Percentiles rank a stretch among this genome's conserved stretches.
phyloP scores from a whole-genome alignment of 768 basidiomycete species.

The Suillus cothurnatus region DNA sequence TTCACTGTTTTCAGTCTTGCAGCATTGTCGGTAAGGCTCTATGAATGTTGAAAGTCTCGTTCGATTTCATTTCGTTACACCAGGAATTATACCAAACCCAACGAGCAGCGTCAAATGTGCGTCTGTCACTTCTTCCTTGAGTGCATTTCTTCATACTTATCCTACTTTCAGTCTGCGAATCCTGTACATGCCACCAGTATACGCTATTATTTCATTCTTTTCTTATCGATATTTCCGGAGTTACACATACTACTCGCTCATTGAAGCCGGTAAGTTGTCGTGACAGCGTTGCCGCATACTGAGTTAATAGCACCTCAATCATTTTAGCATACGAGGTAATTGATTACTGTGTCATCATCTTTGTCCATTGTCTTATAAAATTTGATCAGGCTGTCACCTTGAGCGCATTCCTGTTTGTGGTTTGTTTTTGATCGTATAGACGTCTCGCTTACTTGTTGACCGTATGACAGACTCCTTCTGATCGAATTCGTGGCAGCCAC shows the following conservation, averaged over 20 bases:
- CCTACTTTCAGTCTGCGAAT: conserved; percentile 62
- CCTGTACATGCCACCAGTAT: conserved; percentile 82
- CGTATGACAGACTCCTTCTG: conserved; percentile 59
- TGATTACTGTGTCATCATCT: conserved; percentile 5
- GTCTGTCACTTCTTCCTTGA: conserved; percentile 19
- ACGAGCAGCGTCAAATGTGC: conserved; percentile 82
- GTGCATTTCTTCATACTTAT: neutral
- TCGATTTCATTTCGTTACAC: conserved; percentile 3
- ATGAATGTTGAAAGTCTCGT: neutral
- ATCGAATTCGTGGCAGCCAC: conserved; percentile 84
- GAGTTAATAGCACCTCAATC: conserved; percentile 22
- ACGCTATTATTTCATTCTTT: conserved; percentile 82
- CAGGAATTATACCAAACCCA: conserved; percentile 71
- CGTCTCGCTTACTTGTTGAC: conserved; percentile 4
- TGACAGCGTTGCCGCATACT: neutral
- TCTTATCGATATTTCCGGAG: conserved; percentile 83
- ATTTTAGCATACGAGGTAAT: conserved; percentile 67
- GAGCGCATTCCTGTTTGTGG: conserved; percentile 80
- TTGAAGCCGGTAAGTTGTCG: conserved; percentile 45
- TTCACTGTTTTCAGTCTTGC: conserved; percentile 53
- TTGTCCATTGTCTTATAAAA: conserved; percentile 20
- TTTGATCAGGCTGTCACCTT: conserved; percentile 67
- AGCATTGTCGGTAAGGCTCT: conserved; percentile 62
- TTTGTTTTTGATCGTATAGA: neutral
- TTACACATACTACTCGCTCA: conserved; percentile 66